phyloP scores from a whole-genome alignment of 345 rosid species.

The Eucalyptus cloeziana region DNA sequence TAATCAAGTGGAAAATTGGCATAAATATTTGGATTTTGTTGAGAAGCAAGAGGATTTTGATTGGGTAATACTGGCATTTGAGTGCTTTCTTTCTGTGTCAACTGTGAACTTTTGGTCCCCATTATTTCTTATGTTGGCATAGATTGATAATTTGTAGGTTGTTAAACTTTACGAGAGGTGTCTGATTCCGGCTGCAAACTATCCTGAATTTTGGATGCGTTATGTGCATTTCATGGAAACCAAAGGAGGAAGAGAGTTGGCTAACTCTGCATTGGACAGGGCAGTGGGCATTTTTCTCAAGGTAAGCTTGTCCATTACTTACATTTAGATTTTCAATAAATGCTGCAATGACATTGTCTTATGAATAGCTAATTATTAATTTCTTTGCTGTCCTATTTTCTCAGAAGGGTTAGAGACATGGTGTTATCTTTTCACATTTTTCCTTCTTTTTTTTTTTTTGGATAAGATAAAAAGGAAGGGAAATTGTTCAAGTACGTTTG shows the following conservation, averaged over 20 bases:
- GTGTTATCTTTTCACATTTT: background rate
- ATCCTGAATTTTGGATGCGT: slow-evolving; percentile 86
- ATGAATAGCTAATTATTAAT: background rate
- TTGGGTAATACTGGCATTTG: slow-evolving; percentile 43
- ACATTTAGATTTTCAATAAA: background rate
- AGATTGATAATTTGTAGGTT: slow-evolving; percentile 26
- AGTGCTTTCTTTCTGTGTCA: background rate
- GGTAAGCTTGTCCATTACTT: slow-evolving; percentile 20
- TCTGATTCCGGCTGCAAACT: slow-evolving; percentile 80
- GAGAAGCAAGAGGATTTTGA: slow-evolving; percentile 76
- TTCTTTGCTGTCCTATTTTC: background rate
- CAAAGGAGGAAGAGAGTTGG: slow-evolving; percentile 89
- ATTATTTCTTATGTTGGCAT: background rate
- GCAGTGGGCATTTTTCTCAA: slow-evolving; percentile 59
- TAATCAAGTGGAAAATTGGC: slow-evolving; percentile 72
- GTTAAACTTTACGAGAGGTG: slow-evolving; percentile 87
- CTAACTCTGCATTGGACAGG: slow-evolving; percentile 65
- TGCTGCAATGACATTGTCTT: background rate
- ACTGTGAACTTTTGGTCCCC: background rate
- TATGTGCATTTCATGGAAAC: slow-evolving; percentile 77
- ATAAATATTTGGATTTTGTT: slow-evolving; percentile 65
- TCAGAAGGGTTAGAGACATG: background rate
- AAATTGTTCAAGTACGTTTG: background rate
- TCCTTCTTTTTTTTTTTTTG: background rate
- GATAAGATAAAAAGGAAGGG: background rate